These are phyloP conservation scores for Suillus alpinus DNA, from an alignment of 768 basidiomycete genomes.

Conservation along the genomic window DNA sequence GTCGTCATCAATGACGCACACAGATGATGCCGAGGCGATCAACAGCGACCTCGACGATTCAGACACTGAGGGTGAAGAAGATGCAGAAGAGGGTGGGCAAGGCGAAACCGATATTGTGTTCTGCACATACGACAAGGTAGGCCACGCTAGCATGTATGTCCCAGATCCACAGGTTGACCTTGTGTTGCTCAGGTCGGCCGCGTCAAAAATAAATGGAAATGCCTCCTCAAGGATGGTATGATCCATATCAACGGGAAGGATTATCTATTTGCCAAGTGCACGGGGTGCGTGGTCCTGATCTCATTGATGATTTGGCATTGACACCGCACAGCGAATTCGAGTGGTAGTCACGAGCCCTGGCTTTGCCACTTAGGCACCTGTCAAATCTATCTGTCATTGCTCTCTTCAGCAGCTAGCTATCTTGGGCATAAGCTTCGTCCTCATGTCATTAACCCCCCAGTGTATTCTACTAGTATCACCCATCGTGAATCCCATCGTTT, in stretches of 20 bases:
- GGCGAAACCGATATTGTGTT: slow-evolving; percentile 91
- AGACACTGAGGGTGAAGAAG: slow-evolving; percentile 83
- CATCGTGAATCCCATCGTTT: neutral
- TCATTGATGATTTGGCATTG: slow-evolving; percentile 1
- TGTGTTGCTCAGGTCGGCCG: slow-evolving; percentile 72
- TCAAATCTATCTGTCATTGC: neutral
- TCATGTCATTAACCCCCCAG: neutral
- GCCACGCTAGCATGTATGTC: slow-evolving; percentile 11
- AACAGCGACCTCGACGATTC: slow-evolving; percentile 97
- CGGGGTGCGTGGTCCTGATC: slow-evolving; percentile 61
- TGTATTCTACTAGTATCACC: slow-evolving; percentile 18
- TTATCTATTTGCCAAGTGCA: slow-evolving; percentile 96
- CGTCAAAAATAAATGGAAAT: slow-evolving; percentile 99
- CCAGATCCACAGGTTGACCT: neutral
- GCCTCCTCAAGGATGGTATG: slow-evolving; percentile 95
- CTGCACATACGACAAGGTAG: slow-evolving; percentile 97
- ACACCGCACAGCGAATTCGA: slow-evolving; percentile 39
- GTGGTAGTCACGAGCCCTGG: slow-evolving; percentile 31
- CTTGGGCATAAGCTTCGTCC: neutral
- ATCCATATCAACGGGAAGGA: slow-evolving; percentile 96
- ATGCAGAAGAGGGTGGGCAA: slow-evolving; percentile 71
- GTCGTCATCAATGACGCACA: slow-evolving; percentile 33
- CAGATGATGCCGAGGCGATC: slow-evolving; percentile 77
- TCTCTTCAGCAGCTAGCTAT: neutral
- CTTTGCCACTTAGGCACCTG: neutral